A percentile compares a stretch with the other conserved stretches of the same genome.
phyloP scores from a whole-genome alignment of 2,329 filamentous ascomycete genomes.

The Onygenales sp. region DNA sequence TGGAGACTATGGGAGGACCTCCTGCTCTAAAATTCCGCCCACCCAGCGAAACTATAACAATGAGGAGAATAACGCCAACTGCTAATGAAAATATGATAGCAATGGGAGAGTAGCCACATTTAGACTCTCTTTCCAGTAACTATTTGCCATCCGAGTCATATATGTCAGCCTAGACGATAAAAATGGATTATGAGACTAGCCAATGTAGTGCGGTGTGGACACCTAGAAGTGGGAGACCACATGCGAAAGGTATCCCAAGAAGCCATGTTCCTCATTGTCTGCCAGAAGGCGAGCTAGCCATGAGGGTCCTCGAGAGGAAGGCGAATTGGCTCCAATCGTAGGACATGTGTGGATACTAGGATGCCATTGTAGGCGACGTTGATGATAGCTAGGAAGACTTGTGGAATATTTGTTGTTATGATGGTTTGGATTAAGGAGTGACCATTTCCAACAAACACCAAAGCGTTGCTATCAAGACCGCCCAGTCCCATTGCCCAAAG shows the following conservation, averaged over 20 bases:
- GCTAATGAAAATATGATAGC: not conserved
- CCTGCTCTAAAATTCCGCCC: not conserved
- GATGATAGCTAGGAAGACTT: not conserved
- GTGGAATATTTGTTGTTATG: not conserved
- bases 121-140: not conserved
- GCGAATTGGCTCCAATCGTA: not conserved
- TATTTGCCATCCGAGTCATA: not conserved
- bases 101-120: not conserved
- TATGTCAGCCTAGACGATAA: not conserved
- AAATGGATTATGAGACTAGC: not conserved
- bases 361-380: not conserved
- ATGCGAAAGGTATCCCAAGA: not conserved
- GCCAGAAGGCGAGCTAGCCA: not conserved
- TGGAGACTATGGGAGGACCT: not conserved
- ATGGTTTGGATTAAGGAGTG: not conserved
- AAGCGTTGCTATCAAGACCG: not conserved
- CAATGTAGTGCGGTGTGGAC: not conserved
- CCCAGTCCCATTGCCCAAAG: not conserved
- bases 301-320: not conserved
- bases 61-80: not conserved
- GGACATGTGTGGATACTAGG: not conserved
- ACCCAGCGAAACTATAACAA: not conserved
- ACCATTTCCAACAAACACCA: not conserved
- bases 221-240: not conserved
- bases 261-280: not conserved